Conservation (phyloP, 2,329 filamentous ascomycete genomes). For the Xylaria hypoxylon region DNA sequence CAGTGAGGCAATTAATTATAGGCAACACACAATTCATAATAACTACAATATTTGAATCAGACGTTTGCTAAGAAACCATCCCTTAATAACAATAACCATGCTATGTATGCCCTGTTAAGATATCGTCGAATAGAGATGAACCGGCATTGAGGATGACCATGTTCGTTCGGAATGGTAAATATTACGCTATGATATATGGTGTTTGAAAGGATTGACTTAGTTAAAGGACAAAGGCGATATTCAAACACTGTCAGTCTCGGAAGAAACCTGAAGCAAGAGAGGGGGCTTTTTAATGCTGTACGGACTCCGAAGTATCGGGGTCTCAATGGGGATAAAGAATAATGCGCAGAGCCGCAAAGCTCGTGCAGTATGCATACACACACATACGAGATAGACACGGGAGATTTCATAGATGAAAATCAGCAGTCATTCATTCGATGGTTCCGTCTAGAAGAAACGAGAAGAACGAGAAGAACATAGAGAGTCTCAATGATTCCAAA, state of each 20-base stretch:
- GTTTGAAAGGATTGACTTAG: conserved; percentile 4
- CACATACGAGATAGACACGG: not conserved
- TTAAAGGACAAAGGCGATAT: conserved; percentile 11
- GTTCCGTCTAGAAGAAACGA: no score
- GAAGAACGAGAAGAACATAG: no score
- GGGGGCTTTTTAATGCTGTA: conserved; percentile 23
- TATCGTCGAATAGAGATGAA: not conserved
- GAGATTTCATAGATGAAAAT: not conserved
- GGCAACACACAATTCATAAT: not conserved
- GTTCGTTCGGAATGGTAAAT: not conserved
- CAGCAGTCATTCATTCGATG: no score
- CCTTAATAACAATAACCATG: not conserved
- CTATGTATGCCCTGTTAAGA: not conserved
- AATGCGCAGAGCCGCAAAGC: conserved; percentile 32
- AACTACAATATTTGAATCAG: no score
- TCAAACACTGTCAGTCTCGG: conserved; percentile 46
- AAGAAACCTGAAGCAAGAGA: conserved; percentile 33
- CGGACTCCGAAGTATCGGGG: conserved; percentile 24
- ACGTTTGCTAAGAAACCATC: not conserved
- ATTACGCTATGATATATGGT: conserved; percentile 4
- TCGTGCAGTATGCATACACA: not conserved
- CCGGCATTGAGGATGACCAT: not conserved
- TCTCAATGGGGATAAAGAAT: conserved; percentile 16
- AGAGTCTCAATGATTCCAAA: no score
- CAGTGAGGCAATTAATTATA: not conserved